A percentile compares a stretch with the other conserved stretches of the same genome.
These are phyloP conservation scores for Candida sanyiensis DNA, from an alignment of 805 yeast genomes.

Conservation along the genomic window DNA sequence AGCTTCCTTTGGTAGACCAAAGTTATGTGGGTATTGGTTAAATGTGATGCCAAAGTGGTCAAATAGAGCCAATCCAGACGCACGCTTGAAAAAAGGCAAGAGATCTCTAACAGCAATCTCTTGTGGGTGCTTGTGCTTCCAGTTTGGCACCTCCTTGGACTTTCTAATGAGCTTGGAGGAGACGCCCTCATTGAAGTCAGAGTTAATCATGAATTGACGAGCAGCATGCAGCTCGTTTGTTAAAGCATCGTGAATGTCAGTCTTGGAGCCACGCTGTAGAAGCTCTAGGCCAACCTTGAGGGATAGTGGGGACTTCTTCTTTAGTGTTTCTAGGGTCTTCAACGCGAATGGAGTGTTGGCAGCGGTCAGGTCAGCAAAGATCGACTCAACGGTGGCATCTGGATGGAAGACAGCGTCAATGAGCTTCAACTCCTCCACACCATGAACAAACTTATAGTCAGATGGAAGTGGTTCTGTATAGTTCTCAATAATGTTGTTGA, in stretches of 20 bases:
- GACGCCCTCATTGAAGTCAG: conserved; percentile 68
- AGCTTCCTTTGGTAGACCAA: conserved; percentile 74
- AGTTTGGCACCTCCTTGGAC: conserved; percentile 45
- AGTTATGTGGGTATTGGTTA: conserved; percentile 43
- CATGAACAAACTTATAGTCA: conserved; percentile 52
- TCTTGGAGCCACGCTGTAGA: conserved; percentile 52
- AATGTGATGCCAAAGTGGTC: conserved; percentile 32
- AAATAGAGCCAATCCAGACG: conserved; percentile 28
- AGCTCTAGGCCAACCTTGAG: conserved; percentile 66
- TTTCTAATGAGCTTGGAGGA: conserved; percentile 59
- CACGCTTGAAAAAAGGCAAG: conserved; percentile 28
- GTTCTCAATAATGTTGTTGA: conserved; percentile 74
- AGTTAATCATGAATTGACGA: conserved; percentile 58
- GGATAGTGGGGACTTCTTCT: conserved; percentile 71
- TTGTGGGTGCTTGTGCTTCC: conserved; percentile 39
- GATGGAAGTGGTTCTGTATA: conserved; percentile 64
- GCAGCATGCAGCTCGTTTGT: conserved; percentile 73
- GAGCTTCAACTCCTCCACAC: conserved; percentile 48
- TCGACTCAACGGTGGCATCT: conserved; percentile 39
- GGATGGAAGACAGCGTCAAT: conserved; percentile 67
- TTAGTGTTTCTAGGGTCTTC: conserved; percentile 48
- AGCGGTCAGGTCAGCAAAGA: conserved; percentile 40
- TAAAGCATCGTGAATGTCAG: conserved; percentile 60
- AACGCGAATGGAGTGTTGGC: conserved; percentile 65
- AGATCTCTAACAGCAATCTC: conserved; percentile 31